A percentile compares a stretch with the other conserved stretches of the same genome.
Evolutionary conservation across 2,329 filamentous ascomycete genomes (phyloP).

Genomic region (Phoma sp.): DNA sequence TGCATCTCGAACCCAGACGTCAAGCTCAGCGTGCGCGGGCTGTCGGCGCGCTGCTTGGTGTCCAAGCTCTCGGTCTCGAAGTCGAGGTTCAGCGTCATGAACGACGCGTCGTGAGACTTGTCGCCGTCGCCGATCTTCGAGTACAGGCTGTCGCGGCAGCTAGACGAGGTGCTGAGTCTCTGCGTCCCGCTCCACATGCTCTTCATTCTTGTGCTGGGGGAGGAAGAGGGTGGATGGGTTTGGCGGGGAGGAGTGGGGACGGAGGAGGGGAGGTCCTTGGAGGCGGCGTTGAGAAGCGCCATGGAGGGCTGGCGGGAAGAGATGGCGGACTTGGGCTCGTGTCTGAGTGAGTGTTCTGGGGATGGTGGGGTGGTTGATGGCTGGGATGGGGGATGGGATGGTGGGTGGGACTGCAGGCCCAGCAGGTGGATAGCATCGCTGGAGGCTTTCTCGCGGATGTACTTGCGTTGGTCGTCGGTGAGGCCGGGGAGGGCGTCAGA

Average conservation of each 20-base stretch:
- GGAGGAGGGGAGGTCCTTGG: constrained; percentile 27
- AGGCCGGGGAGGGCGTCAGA: constrained; percentile 36
- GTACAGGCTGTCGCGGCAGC: constrained; percentile 21
- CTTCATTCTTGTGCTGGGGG: constrained; percentile 33
- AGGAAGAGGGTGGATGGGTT: constrained; percentile 23
- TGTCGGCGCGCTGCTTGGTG: constrained; percentile 7
- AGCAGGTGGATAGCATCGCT: constrained; percentile 35
- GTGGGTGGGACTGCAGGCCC: constrained; percentile 22
- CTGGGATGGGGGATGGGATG: constrained; percentile 21
- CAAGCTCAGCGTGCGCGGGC: constrained; percentile 15
- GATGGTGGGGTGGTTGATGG: constrained; percentile 21
- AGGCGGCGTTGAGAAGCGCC: constrained; percentile 31
- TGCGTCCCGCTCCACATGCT: constrained; percentile 30
- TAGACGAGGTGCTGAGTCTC: constrained; percentile 19
- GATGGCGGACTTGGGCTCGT: constrained; percentile 14
- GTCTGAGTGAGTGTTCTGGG: constrained; percentile 16
- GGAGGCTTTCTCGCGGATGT: constrained; percentile 41
- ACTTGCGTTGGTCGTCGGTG: constrained; percentile 33
- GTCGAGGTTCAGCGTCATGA: constrained; percentile 27
- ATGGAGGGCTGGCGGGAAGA: constrained; percentile 26
- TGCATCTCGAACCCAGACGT: constrained; percentile 27
- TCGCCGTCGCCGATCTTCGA: constrained; percentile 17
- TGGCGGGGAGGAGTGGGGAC: constrained; percentile 30
- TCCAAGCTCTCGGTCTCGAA: constrained; percentile 17
- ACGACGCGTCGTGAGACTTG: constrained; percentile 8